Conservation (phyloP, 2,329 filamentous ascomycete genomes). For the Fusarium mundagurra region DNA sequence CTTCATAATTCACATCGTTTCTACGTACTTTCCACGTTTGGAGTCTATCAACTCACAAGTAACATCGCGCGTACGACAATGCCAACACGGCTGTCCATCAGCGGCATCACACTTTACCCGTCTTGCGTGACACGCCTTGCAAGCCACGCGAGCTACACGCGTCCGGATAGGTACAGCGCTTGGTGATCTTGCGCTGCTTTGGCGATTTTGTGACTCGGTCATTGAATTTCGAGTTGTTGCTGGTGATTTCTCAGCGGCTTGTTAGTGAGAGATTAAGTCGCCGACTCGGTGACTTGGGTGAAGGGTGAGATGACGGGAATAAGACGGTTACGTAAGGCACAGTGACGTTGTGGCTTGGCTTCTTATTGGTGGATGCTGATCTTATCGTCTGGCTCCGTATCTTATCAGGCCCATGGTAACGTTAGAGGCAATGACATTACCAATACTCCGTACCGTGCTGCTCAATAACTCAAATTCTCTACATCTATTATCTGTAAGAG, state of each 20-base stretch:
- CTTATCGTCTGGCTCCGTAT: neutral
- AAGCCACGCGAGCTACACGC: conserved; percentile 29
- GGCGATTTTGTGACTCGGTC: neutral
- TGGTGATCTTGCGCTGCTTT: neutral
- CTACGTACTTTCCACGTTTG: conserved; percentile 25
- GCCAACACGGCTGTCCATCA: conserved; percentile 32
- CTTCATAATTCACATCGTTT: accelerated
- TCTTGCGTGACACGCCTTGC: conserved; percentile 32
- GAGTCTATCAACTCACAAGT: conserved; percentile 34
- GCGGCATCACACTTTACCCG: conserved; percentile 35
- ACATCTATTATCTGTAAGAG: no score
- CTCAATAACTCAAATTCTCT: no score
- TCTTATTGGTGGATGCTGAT: neutral
- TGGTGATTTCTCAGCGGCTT: neutral
- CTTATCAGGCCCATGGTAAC: neutral
- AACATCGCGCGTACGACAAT: conserved; percentile 26
- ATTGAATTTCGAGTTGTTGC: neutral
- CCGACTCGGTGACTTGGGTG: conserved; percentile 13
- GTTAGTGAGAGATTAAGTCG: neutral
- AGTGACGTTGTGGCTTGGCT: neutral
- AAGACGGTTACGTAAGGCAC: neutral
- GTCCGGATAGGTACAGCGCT: neutral
- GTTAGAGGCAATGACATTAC: neutral
- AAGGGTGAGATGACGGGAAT: neutral
- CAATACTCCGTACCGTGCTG: neutral